phyloP scores from a whole-genome alignment of 148 eudicot species.

The Nepenthes mirabilis region DNA sequence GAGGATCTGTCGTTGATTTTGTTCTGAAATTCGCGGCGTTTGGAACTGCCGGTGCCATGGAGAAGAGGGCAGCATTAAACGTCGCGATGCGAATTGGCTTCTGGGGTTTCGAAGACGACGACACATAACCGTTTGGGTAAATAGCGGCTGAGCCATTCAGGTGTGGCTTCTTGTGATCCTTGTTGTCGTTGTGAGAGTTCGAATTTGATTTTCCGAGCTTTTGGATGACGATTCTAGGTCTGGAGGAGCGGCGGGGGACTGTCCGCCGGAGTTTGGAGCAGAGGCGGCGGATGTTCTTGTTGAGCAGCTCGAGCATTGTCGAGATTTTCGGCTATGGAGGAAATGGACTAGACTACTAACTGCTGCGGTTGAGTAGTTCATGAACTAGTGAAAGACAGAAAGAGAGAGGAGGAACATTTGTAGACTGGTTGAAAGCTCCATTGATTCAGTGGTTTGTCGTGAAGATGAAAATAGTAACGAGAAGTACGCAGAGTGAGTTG shows the following conservation, averaged over 20 bases:
- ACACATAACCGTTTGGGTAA: slow-evolving; percentile 17
- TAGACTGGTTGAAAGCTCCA: too few relatives aligned
- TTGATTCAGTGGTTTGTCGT: too few relatives aligned
- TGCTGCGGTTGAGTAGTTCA: not conserved
- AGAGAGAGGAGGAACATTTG: slow-evolving; percentile 1
- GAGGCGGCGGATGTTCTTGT: slow-evolving; percentile 51
- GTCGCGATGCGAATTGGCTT: slow-evolving; percentile 57
- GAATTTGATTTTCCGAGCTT: slow-evolving; percentile 31
- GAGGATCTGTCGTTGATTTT: slow-evolving; percentile 14
- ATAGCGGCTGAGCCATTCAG: too few relatives aligned
- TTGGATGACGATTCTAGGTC: slow-evolving; percentile 37
- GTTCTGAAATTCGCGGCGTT: slow-evolving; percentile 1
- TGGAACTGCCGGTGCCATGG: slow-evolving; percentile 82
- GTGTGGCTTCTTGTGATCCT: not conserved
- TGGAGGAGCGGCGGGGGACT: slow-evolving; percentile 20
- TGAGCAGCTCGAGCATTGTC: slow-evolving; percentile 43
- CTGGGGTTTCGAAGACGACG: slow-evolving; percentile 34
- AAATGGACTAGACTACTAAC: not conserved
- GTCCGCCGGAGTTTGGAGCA: slow-evolving; percentile 35
- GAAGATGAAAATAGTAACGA: too few relatives aligned
- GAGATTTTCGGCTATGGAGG: not conserved
- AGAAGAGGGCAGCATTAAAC: slow-evolving; percentile 85
- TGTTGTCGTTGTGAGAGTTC: not conserved
- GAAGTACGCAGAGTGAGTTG: too few relatives aligned
- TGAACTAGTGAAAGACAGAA: slow-evolving; percentile 3